Evolutionary conservation across 163 green algal genomes (phyloP).

Genomic region (Scenedesmus sp.): DNA sequence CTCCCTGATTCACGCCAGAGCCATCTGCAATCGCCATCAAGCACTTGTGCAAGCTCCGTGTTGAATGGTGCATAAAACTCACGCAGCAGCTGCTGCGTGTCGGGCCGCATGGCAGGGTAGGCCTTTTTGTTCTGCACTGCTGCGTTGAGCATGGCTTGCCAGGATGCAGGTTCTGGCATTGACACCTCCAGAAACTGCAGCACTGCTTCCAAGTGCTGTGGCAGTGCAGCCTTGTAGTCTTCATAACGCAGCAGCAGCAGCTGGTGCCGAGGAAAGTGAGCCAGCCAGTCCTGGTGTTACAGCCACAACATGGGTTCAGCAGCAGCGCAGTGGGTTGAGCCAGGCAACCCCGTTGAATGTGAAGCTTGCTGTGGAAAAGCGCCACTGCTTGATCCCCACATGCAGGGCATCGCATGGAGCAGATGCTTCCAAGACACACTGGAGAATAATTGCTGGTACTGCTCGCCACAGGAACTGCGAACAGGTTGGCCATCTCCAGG

Average conservation of each 20-base stretch:
- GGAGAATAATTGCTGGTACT: no score
- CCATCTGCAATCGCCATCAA: constrained; percentile 54
- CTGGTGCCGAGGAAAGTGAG: constrained; percentile 70
- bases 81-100: constrained; percentile 59
- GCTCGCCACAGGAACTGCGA: no score
- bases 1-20: neutral
- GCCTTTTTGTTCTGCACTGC: constrained; percentile 5
- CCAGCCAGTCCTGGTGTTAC: constrained; percentile 64
- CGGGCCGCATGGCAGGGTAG: constrained; percentile 53
- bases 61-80: constrained; percentile 77
- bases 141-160: neutral
- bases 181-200: constrained; percentile 55
- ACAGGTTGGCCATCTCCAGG: no score
- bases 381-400: no score
- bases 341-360: no score
- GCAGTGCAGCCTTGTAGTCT: constrained; percentile 65
- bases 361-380: no score
- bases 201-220: constrained; percentile 61
- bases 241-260: constrained; percentile 77
- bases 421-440: no score
- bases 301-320: neutral
- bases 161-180: neutral
- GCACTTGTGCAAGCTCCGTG: constrained; percentile 55
- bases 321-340: neutral
- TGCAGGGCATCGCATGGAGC: no score